Evolutionary conservation across 371 early-diverging fungal species (phyloP), one percentile per base, ranked within the genome.

Genomic region (Mortierella sp.): DNA sequence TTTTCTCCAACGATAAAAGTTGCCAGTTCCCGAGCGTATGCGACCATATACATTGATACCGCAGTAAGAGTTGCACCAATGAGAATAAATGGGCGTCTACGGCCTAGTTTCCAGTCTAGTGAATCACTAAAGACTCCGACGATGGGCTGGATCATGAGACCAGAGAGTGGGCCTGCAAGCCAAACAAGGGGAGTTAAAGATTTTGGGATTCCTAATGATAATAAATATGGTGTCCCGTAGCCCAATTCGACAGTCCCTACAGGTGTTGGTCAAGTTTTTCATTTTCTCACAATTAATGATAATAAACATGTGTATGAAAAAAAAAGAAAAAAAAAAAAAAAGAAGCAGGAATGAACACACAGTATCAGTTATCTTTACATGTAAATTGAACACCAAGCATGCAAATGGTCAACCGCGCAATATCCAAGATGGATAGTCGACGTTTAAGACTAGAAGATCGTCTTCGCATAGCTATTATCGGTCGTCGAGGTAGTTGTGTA

Each of bases 121-220:
- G 83, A 72, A 70, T 91, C 92, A 68, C 89, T 89, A 57, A 88
- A 84, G 10, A 88, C 89, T 2, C 91, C 91, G 22, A 89, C 88
- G 23, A 91, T 28, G 66, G 75, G 84, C 55, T 84, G 85, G 32
- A 83, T 67, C 40, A 84, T 47, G 17, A 83, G 65, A 9, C 83
- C 85, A 26, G 94, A 93, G 1, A 95, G 84, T 0, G 96, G 96
- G 6, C 96, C 96, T 13, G 93, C 93, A 12, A 95, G 79, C 96
- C 96, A 95, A 1, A 94, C 86, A 66, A 88, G 66, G 2, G 90
- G 86, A 0, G 94, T 92, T 51, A 91, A 54, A 15, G 91, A 83
- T 63, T 91, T 88, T 3, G 91, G 82, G 37, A 94, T 78, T 13
- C 91, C 90, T 7, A 95, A 85, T 13, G 90, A 87, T 15, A 88